Evolutionary conservation across 805 yeast species (phyloP).

Genomic region (Priceomyces castillae): DNA sequence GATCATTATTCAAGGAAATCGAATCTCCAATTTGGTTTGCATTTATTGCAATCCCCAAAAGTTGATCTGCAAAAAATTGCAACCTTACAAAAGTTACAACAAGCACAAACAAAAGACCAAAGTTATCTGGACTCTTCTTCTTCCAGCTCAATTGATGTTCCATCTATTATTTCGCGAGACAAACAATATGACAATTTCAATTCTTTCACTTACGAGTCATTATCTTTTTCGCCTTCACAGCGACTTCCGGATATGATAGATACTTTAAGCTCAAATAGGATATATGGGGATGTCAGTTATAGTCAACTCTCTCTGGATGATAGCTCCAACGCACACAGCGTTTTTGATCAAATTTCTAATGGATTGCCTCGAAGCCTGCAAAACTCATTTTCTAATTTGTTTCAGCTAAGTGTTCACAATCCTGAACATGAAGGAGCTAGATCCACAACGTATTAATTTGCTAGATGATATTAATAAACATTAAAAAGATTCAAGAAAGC

Average conservation of each 20-base stretch:
- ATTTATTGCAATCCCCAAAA: neutral
- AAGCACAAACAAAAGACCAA: too few relatives aligned
- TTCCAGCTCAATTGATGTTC: neutral
- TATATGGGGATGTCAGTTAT: conserved; percentile 10
- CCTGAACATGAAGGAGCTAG: neutral
- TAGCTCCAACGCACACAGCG: conserved; percentile 29
- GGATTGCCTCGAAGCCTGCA: conserved; percentile 15
- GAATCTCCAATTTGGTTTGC: neutral
- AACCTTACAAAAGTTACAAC: too few relatives aligned
- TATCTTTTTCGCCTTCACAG: neutral
- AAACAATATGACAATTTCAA: neutral
- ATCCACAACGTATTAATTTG: neutral
- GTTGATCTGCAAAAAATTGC: too few relatives aligned
- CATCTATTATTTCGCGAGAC: neutral
- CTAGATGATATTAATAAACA: too few relatives aligned
- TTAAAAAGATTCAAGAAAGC: too few relatives aligned
- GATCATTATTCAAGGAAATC: conserved; percentile 22
- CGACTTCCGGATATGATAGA: neutral
- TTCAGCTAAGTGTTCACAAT: conserved; percentile 16
- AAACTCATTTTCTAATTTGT: conserved; percentile 20
- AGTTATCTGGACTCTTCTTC: too few relatives aligned
- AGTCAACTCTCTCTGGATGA: conserved; percentile 18
- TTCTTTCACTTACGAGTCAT: neutral
- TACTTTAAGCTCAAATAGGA: conserved; percentile 4
- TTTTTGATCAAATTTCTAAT: conserved; percentile 26